A percentile compares a stretch with the other conserved stretches of the same genome.
phyloP scores from a whole-genome alignment of 257 asterid genomes.

The Nicotiana otophora region DNA sequence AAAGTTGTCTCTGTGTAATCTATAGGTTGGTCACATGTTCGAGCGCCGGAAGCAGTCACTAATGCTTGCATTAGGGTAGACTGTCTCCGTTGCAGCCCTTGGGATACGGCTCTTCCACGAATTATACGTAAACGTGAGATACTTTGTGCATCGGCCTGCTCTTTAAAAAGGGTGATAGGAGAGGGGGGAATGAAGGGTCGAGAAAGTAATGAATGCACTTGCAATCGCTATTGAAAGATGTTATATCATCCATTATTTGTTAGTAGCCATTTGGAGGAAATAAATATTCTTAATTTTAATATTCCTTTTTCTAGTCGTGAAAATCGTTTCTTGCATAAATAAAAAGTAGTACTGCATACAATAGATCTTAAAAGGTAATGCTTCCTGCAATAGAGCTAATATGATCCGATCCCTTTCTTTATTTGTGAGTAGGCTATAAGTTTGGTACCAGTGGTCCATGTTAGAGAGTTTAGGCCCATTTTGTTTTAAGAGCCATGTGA shows the following conservation, averaged over 20 bases:
- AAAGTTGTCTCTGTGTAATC: no score
- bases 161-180: no score
- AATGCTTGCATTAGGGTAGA: no score
- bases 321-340: background rate
- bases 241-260: no score
- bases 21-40: no score
- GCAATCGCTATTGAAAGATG: background rate
- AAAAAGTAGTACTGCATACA: background rate
- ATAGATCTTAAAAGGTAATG: no score
- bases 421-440: background rate
- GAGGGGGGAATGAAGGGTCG: no score
- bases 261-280: background rate
- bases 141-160: no score
- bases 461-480: background rate
- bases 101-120: fast-evolving
- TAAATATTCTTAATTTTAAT: background rate
- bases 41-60: no score
- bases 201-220: background rate
- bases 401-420: background rate
- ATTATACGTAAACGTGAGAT: no score
- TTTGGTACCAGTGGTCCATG: conserved; percentile 1
- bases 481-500: background rate
- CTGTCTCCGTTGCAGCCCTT: no score
- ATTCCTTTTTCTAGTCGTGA: background rate
- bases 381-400: background rate